phyloP scores from a whole-genome alignment of 129 eudicot genomes.

The Centella asiatica region DNA sequence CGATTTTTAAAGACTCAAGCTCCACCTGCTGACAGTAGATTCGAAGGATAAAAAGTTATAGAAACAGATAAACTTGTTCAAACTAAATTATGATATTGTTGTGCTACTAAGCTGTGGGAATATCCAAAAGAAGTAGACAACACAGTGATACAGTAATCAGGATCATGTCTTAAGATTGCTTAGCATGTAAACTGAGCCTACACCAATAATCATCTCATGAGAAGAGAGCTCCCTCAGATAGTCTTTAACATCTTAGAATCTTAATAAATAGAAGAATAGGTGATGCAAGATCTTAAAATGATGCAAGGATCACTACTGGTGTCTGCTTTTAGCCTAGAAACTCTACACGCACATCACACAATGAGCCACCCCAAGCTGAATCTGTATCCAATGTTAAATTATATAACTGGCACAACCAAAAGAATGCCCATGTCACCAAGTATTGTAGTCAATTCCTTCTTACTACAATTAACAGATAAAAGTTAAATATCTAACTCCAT shows the following conservation, averaged over 20 bases:
- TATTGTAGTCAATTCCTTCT: too few species aligned
- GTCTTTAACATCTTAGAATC: background rate
- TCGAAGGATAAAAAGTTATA: slow-evolving; percentile 10
- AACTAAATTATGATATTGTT: too few species aligned
- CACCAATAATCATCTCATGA: background rate
- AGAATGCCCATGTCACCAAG: too few species aligned
- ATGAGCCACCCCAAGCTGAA: background rate
- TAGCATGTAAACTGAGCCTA: background rate
- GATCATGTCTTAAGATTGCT: too few species aligned
- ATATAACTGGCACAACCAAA: background rate
- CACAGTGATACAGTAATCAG: too few species aligned
- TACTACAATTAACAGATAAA: too few species aligned
- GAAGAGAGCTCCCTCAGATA: background rate
- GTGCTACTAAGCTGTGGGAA: too few species aligned
- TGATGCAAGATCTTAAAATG: background rate
- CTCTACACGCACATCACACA: background rate
- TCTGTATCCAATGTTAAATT: background rate
- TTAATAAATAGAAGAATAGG: background rate
- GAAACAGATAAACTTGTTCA: slow-evolving; percentile 7
- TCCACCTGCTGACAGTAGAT: slow-evolving; percentile 50
- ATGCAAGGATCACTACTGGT: background rate
- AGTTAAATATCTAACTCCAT: too few species aligned
- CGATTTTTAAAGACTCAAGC: slow-evolving; percentile 66
- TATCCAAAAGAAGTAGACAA: too few species aligned
- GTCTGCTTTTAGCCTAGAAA: background rate